Evolutionary conservation across 306 rosid species (phyloP).

Genomic region (Carpinus viminea): DNA sequence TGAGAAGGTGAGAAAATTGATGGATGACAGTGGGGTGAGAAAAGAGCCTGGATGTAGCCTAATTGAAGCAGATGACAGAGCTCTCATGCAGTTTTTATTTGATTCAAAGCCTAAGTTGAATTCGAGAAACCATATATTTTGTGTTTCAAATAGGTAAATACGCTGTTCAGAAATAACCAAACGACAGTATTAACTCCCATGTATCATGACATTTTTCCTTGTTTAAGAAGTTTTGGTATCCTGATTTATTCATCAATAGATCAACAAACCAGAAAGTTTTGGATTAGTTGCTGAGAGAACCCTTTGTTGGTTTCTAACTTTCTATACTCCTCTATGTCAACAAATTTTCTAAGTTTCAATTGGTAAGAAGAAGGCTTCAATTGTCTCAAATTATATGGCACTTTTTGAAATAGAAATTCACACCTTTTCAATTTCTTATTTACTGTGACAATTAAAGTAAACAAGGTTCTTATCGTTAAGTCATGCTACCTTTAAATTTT

Average conservation of each 20-base stretch:
- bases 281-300: not conserved
- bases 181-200: not conserved
- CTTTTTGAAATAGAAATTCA: too few species aligned
- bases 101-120: conserved; percentile 33
- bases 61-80: conserved; percentile 51
- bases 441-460: too few species aligned
- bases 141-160: not conserved
- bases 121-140: conserved; percentile 6
- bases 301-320: not conserved
- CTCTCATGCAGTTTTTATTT: conserved; percentile 41
- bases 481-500: too few species aligned
- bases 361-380: not conserved
- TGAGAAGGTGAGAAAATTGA: conserved; percentile 68
- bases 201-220: not conserved
- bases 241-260: not conserved
- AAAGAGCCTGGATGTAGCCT: conserved; percentile 67
- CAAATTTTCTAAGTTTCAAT: not conserved
- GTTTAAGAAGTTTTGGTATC: too few species aligned
- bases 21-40: conserved; percentile 68
- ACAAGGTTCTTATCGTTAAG: too few species aligned
- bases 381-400: too few species aligned
- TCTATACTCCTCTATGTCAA: too few species aligned
- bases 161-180: not conserved
- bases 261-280: not conserved
- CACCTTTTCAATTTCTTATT: too few species aligned